Conservation (phyloP, 495 filamentous ascomycete genomes). For the Penicillium antarcticum region DNA sequence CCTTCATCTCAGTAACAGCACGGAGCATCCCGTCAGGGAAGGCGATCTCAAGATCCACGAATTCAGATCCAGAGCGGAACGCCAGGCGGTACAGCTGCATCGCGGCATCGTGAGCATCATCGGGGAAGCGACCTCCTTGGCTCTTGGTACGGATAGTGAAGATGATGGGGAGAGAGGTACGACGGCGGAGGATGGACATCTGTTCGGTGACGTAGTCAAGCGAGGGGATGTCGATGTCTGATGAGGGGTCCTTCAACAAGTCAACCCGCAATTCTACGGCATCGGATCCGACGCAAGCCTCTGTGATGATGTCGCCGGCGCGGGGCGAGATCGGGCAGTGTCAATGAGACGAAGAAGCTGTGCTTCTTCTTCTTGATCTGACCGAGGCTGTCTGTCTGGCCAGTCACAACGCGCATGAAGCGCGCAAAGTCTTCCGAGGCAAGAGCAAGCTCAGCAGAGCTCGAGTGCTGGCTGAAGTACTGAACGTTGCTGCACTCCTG, state of each 20-base stretch:
- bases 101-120: constrained; percentile 66
- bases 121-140: constrained; percentile 88
- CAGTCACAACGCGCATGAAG: constrained; percentile 73
- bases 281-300: constrained; percentile 80
- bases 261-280: constrained; percentile 95
- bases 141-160: constrained; percentile 85
- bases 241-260: constrained; percentile 71
- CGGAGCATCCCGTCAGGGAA: constrained; percentile 72
- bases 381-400: constrained; percentile 61
- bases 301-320: constrained; percentile 60
- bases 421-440: constrained; percentile 75
- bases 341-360: constrained; percentile 92
- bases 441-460: constrained; percentile 46
- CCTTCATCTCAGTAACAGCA: constrained; percentile 63
- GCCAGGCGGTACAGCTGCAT: constrained; percentile 73
- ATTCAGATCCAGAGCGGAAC: constrained; percentile 81
- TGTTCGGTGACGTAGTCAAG: constrained; percentile 78
- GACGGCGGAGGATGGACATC: constrained; percentile 72
- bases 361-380: constrained; percentile 66
- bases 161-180: constrained; percentile 78
- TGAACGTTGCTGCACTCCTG: constrained; percentile 92
- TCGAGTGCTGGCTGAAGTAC: constrained; percentile 75
- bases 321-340: constrained; percentile 69
- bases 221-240: constrained; percentile 54
- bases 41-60: constrained; percentile 88